phyloP scores from a whole-genome alignment of 441 rosid species.

The Sinapis alba region DNA sequence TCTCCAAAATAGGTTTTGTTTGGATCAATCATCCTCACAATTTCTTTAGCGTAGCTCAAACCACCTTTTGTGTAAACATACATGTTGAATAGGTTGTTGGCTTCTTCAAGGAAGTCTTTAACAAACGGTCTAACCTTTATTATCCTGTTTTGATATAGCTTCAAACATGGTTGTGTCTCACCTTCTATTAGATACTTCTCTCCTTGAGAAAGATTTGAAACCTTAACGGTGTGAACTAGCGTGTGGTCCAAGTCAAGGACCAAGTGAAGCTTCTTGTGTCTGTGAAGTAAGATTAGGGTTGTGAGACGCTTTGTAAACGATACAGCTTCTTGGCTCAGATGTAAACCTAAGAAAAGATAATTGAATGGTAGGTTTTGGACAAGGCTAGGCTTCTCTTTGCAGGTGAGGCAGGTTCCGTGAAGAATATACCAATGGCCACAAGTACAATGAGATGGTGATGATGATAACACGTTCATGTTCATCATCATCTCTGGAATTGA shows the following conservation, averaged over 20 bases:
- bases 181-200: conserved; percentile 23
- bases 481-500: background rate
- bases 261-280: conserved; percentile 31
- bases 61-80: conserved; percentile 3
- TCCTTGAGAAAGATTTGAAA: conserved; percentile 10
- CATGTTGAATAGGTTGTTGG: conserved; percentile 27
- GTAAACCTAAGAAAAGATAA: conserved; percentile 16
- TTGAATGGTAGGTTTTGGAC: background rate
- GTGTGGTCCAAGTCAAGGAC: conserved; percentile 36
- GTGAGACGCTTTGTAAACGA: conserved; percentile 24
- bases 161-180: background rate
- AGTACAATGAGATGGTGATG: conserved; percentile 1
- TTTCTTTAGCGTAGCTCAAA: background rate
- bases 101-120: conserved; percentile 18
- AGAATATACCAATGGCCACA: conserved; percentile 20
- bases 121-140: conserved; percentile 19
- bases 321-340: conserved; percentile 20
- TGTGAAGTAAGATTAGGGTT: conserved; percentile 28
- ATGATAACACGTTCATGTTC: background rate
- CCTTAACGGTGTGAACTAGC: conserved; percentile 8
- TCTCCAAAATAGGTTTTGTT: conserved; percentile 20
- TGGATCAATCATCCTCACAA: conserved; percentile 17
- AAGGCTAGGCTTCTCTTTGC: conserved; percentile 2
- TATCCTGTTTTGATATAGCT: background rate
- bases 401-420: conserved; percentile 4